Percentiles rank a stretch among this genome's conserved stretches.
Evolutionary conservation across 148 eudicot genomes (phyloP).

Genomic region (Diospyros kaki): DNA sequence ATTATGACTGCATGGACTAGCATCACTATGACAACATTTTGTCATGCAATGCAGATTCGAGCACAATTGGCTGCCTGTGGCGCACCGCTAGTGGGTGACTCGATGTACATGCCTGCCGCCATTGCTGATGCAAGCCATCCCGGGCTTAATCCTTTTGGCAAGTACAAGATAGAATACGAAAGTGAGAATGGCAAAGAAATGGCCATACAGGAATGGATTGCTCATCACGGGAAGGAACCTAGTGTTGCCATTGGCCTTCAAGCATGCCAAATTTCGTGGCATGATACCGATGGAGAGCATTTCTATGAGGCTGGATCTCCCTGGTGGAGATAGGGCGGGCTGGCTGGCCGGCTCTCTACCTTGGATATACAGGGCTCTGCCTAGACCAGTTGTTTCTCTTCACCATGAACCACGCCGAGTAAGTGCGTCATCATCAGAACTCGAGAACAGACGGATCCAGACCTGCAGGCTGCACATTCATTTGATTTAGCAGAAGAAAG

Average conservation of each 20-base stretch:
- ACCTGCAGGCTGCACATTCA: neutral
- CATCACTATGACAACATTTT: neutral
- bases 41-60: slow-evolving; percentile 52
- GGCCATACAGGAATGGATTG: slow-evolving; percentile 68
- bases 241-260: slow-evolving; percentile 83
- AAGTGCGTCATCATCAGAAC: neutral
- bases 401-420: too few species aligned
- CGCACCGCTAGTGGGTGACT: slow-evolving; percentile 92
- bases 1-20: neutral
- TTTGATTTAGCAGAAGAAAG: neutral
- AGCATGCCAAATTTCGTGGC: slow-evolving; percentile 98
- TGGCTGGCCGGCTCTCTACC: neutral
- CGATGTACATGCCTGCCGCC: slow-evolving; percentile 92
- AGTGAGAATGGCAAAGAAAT: slow-evolving; percentile 40
- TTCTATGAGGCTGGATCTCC: slow-evolving; percentile 75
- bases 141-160: slow-evolving; percentile 65
- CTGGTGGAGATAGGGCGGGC: slow-evolving; percentile 78
- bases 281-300: slow-evolving; percentile 52
- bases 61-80: slow-evolving; percentile 92
- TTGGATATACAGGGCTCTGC: slow-evolving; percentile 2
- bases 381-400: neutral
- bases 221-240: slow-evolving; percentile 84
- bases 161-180: slow-evolving; percentile 28
- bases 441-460: neutral
- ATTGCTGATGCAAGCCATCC: slow-evolving; percentile 59